Evolutionary conservation across 1,284 basidiomycete genomes (phyloP).

Genomic region (Termitomyces sp.): DNA sequence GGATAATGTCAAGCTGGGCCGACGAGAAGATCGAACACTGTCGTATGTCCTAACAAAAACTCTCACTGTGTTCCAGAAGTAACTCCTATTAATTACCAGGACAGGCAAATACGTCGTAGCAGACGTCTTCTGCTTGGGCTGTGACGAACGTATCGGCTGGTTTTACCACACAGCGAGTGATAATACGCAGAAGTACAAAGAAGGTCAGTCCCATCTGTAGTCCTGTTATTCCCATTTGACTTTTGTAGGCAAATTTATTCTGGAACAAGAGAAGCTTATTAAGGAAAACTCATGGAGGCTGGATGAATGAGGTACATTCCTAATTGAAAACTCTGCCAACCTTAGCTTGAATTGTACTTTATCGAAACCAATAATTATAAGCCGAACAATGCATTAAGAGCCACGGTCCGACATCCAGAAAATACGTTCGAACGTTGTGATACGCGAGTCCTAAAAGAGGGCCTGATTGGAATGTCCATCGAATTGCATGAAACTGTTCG

Average conservation of each 20-base stretch:
- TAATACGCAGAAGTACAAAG: constrained; percentile 81
- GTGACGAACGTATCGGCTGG: constrained; percentile 78
- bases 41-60: constrained; percentile 43
- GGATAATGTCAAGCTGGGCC: constrained; percentile 70
- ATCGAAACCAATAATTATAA: neutral
- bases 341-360: neutral
- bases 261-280: constrained; percentile 74
- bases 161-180: constrained; percentile 81
- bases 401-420: neutral
- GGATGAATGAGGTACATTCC: constrained; percentile 30
- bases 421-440: neutral
- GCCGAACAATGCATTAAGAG: neutral
- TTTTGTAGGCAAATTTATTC: constrained; percentile 69
- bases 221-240: neutral
- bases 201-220: constrained; percentile 48
- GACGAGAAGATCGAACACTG: constrained; percentile 71
- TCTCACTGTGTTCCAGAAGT: neutral
- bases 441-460: too few relatives aligned
- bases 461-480: neutral
- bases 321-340: neutral
- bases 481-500: neutral
- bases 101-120: constrained; percentile 83
- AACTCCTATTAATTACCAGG: constrained; percentile 28
- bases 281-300: constrained; percentile 79
- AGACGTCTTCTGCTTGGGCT: constrained; percentile 75